Base-by-base conservation (phyloP, 495 filamentous ascomycete genomes). In the Penicillium flavigenum region DNA sequence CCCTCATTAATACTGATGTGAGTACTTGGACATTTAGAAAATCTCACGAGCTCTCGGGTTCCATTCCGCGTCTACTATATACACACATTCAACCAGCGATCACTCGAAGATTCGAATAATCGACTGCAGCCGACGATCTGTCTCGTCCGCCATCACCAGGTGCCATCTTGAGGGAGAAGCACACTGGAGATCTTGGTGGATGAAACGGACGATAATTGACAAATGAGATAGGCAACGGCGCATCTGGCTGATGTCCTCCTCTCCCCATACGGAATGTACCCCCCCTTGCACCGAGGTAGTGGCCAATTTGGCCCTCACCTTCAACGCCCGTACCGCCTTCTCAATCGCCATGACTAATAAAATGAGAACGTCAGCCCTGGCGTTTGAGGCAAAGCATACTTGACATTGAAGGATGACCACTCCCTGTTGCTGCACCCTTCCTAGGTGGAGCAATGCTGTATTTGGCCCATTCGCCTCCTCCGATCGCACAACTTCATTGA, bases 101-200 rank as follows among this genome's bases (percentile, higher is more conserved):
- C 39, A 53, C 51, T 53, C 51, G 6, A 53, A 22, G 8, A 31
- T 26, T 36, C 39, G 53, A 47, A 74, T 69, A 14, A 76, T 58
- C 17, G 67, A 24, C 48, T 72, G 69, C 58, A 76, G 46, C 48
- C 69, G 61, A 36, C 63, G 61, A 52, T 76, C 68, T n/a, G 73
- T 74, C 51, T 74, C 72, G 60, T 66, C 65, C 11, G 76, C 72
- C 73, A 77, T 75, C 1, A 67, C 50, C 46, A 71, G 34, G 34
- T 63, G 62, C 4, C 73, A 71, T 5, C 60, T 53, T 0, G 64
- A 63, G 1, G 70, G 59, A 0, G 64, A 58, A 2, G 55, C 55
- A 32, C 27, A 39, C 19, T 43, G 24, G 8, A 53, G 27, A 16
- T 43, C 38, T 20, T 16, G 64, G 36, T 22, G 67, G 20, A 27